Evolutionary conservation across 352 stramenopile genomes (phyloP), one percentile per base, ranked within the genome.

Genomic region (Proteromonas lacertae): DNA sequence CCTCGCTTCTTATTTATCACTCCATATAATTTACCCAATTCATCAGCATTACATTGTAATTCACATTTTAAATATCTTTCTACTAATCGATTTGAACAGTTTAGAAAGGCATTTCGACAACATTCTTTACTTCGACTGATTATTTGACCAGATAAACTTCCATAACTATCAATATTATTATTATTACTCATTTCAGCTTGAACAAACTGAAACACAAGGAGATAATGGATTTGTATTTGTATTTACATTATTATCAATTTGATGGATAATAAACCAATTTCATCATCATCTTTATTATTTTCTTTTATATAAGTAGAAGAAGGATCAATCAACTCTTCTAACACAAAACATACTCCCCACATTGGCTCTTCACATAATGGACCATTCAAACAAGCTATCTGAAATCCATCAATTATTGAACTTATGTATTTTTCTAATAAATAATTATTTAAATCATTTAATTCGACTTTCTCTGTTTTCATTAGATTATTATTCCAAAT

Each of bases 11-110:
- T 68, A 0, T 64, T 62, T 26, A 90, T 60, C 14, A 90, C 72
- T 18, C 47, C 70, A 55, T 90, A 88, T 16, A 90, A 50, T 41
- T 84, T 86, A 14, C 74, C 74, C 0, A 90, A 63, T 32, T 88
- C 71, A 25, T 82, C 65, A 4, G 69, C 62, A 22, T 44, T 41
- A 26, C 53, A 57, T 35, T 53, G 43, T 20, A 86, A 60, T 1
- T 62, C 69, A 44, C 69, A 84, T 38, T 64, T 52, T 41, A 80
- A 87, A 39, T 84, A 60, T 23, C 67, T 69, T 40, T 88, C 72
- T 9, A 88, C 70, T 29, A 88, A 51, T 4, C 72, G 69, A 31
- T 77, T 64, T 10, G 69, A 65, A 36, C 38, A 54, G 28, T 28
- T 49, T 7, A 61, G 33, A 19, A 47, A 19, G 12, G 24, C 23